phyloP scores from a whole-genome alignment of 2,329 filamentous ascomycete species.

The Cryoendolithus antarcticus region DNA sequence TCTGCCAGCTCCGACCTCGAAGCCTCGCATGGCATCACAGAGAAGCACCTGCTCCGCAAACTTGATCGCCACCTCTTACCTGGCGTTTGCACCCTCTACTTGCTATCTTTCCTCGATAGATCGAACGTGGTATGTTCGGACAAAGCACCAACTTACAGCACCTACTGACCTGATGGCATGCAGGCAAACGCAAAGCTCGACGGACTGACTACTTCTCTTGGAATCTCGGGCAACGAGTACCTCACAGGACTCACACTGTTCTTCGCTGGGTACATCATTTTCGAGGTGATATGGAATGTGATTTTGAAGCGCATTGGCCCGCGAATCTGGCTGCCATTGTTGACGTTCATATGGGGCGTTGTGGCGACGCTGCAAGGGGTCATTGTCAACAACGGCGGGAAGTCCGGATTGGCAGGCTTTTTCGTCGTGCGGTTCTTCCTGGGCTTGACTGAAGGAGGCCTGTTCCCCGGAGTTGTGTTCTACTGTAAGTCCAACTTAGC shows the following conservation, averaged over 20 bases:
- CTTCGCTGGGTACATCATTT: constrained; percentile 25
- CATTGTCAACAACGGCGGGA: constrained; percentile 14
- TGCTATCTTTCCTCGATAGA: neutral
- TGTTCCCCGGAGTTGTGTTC: constrained; percentile 18
- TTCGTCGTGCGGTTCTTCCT: constrained; percentile 17
- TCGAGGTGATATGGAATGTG: constrained; percentile 27
- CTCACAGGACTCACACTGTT: constrained; percentile 27
- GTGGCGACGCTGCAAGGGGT: constrained; percentile 21
- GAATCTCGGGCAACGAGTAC: constrained; percentile 46
- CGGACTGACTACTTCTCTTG: constrained; percentile 19
- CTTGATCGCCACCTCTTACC: constrained; percentile 33
- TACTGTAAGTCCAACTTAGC: constrained; percentile 1
- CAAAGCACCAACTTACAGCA: too few species aligned
- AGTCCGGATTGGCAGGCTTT: constrained; percentile 14
- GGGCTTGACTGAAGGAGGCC: constrained; percentile 51
- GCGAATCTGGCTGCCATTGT: constrained; percentile 17
- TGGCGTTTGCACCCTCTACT: constrained; percentile 19
- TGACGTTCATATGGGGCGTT: constrained; percentile 21
- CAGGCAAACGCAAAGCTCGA: constrained; percentile 34
- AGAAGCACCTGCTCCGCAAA: constrained; percentile 47
- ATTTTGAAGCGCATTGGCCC: constrained; percentile 30
- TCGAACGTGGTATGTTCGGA: constrained; percentile 1
- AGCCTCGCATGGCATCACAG: constrained; percentile 32
- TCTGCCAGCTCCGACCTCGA: constrained; percentile 6
- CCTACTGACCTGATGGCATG: too few species aligned